phyloP scores from a whole-genome alignment of 2,329 filamentous ascomycete genomes.

The Lasiodiplodia sp. region DNA sequence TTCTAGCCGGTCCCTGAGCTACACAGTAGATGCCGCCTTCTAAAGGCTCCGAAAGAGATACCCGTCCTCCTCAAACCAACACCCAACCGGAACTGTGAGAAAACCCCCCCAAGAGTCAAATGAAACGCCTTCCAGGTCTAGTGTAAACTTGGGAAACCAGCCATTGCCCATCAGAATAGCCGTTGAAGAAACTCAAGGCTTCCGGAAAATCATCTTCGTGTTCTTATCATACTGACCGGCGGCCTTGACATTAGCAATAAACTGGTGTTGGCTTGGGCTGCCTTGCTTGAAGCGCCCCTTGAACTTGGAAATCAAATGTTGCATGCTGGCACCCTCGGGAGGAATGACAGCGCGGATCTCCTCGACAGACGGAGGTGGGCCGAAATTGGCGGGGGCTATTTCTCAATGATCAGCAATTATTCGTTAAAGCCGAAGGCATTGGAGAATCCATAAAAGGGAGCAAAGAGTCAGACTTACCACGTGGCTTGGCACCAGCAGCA shows the following conservation, averaged over 20 bases:
- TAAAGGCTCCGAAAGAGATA: background rate
- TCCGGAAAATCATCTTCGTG: conserved; percentile 25
- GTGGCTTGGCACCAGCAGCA: conserved; percentile 29
- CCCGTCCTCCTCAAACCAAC: background rate
- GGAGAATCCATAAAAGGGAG: background rate
- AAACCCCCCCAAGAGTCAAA: background rate
- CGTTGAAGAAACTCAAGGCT: background rate
- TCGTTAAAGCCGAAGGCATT: background rate
- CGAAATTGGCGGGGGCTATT: conserved; percentile 21
- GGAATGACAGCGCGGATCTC: conserved; percentile 56
- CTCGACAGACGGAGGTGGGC: conserved; percentile 50
- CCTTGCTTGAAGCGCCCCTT: conserved; percentile 44
- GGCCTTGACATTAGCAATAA: conserved; percentile 27
- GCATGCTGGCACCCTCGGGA: conserved; percentile 52
- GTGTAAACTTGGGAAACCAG: background rate
- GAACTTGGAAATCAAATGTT: conserved; percentile 51
- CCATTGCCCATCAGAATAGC: background rate
- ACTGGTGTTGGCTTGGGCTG: conserved; percentile 13
- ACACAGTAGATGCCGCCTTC: background rate
- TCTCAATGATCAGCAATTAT: background rate
- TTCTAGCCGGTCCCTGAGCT: background rate
- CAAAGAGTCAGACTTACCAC: conserved; percentile 19
- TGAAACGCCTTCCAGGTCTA: background rate
- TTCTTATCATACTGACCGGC: conserved; percentile 23
- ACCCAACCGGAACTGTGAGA: background rate